phyloP scores from a whole-genome alignment of 768 basidiomycete species.

The Macrolepiota dolichaula region DNA sequence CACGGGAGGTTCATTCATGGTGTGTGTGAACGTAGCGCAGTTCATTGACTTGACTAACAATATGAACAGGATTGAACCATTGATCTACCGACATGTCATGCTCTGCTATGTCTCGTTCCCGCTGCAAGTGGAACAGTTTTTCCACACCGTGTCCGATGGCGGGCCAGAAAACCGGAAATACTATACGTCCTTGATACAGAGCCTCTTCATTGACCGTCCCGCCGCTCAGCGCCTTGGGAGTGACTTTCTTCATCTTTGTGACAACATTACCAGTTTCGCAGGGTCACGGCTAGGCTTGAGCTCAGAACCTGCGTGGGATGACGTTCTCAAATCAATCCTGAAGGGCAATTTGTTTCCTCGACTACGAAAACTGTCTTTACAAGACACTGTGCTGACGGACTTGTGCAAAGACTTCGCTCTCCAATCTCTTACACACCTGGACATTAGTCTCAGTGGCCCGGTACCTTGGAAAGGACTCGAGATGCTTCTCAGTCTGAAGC shows the following conservation, averaged over 20 bases:
- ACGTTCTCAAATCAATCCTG: background rate
- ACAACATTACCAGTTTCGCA: background rate
- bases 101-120: background rate
- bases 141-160: background rate
- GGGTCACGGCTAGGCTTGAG: background rate
- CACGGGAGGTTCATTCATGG: background rate
- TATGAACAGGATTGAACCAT: background rate
- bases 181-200: background rate
- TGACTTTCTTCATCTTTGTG: background rate
- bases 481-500: background rate
- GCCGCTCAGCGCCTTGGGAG: background rate
- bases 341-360: background rate
- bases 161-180: background rate
- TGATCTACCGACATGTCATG: background rate
- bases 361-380: background rate
- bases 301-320: background rate
- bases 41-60: background rate
- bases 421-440: background rate
- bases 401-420: background rate
- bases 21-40: background rate
- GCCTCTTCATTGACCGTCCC: background rate
- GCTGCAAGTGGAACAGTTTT: background rate
- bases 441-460: background rate
- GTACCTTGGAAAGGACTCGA: background rate
- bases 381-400: background rate